Conservation (phyloP, 1,139 yeast species). For the Hyphopichia wangnamkhiaoensis region DNA sequence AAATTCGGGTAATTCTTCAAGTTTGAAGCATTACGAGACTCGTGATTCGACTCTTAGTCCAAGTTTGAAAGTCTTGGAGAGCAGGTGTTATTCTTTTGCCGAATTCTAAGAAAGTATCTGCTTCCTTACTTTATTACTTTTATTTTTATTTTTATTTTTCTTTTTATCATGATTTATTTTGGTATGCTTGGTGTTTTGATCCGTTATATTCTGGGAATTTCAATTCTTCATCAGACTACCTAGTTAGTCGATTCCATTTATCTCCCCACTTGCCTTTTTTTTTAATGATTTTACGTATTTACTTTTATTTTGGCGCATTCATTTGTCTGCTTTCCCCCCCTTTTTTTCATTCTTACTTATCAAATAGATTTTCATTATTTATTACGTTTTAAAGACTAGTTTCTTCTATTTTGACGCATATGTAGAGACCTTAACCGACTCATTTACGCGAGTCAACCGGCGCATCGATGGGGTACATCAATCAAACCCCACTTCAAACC, state of each 20-base stretch:
- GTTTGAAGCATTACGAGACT: constrained; percentile 10
- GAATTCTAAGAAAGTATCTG: constrained; percentile 12
- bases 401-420: too few relatives aligned
- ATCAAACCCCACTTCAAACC: too few relatives aligned
- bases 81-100: constrained; percentile 26
- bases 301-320: too few relatives aligned
- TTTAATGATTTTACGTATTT: neutral
- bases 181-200: too few relatives aligned
- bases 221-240: neutral
- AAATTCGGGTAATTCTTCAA: neutral
- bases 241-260: neutral
- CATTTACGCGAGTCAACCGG: too few relatives aligned
- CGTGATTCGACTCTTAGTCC: constrained; percentile 23
- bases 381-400: too few relatives aligned
- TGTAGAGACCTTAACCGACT: too few relatives aligned
- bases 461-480: too few relatives aligned
- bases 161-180: constrained; percentile 1
- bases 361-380: too few relatives aligned
- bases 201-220: constrained; percentile 2
- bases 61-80: constrained; percentile 25
- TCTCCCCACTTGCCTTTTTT: neutral
- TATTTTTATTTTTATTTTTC: constrained; percentile 1
- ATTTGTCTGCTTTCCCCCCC: too few relatives aligned
- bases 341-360: too few relatives aligned
- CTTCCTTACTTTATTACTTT: neutral